phyloP scores from a whole-genome alignment of 2,329 filamentous ascomycete species.

The Curvularia sp. region DNA sequence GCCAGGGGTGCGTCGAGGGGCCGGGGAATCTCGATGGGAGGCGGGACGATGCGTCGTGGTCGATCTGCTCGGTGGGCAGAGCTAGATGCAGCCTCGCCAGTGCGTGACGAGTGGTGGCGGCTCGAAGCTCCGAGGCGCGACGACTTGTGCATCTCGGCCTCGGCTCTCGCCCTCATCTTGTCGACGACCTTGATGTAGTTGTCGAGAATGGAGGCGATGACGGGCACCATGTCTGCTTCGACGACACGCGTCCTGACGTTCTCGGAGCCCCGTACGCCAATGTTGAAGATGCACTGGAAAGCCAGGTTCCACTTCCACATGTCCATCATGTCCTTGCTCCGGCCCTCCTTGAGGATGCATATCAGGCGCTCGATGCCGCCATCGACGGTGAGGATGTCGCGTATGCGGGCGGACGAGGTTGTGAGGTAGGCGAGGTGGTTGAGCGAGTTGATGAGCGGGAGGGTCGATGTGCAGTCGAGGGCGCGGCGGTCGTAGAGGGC shows the following conservation, averaged over 20 bases:
- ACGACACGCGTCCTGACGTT: conserved; percentile 92
- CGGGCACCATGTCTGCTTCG: conserved; percentile 98
- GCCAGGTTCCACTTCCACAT: conserved; percentile 99
- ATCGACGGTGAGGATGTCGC: conserved; percentile 98
- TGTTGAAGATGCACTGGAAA: conserved; percentile 99
- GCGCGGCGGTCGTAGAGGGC: conserved; percentile 97
- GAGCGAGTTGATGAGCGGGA: conserved; percentile 97
- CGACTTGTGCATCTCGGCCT: conserved; percentile 75
- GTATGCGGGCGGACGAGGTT: conserved; percentile 94
- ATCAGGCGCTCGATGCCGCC: conserved; percentile 95
- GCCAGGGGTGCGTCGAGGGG: conserved; percentile 59
- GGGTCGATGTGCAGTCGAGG: conserved; percentile 95
- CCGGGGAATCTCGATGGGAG: conserved; percentile 79
- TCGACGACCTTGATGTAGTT: conserved; percentile 98
- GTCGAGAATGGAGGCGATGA: conserved; percentile 96
- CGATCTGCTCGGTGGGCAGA: conserved; percentile 54
- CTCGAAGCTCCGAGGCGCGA: conserved; percentile 53
- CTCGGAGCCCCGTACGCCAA: conserved; percentile 94
- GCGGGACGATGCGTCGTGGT: conserved; percentile 77
- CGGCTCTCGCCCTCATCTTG: conserved; percentile 84
- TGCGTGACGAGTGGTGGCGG: conserved; percentile 52
- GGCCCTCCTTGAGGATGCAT: conserved; percentile 96
- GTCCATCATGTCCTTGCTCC: conserved; percentile 98
- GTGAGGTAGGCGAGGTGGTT: conserved; percentile 99
- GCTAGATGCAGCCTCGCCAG: conserved; percentile 48